phyloP scores from a whole-genome alignment of 2,329 filamentous ascomycete species.

The Clarireedia paspali region DNA sequence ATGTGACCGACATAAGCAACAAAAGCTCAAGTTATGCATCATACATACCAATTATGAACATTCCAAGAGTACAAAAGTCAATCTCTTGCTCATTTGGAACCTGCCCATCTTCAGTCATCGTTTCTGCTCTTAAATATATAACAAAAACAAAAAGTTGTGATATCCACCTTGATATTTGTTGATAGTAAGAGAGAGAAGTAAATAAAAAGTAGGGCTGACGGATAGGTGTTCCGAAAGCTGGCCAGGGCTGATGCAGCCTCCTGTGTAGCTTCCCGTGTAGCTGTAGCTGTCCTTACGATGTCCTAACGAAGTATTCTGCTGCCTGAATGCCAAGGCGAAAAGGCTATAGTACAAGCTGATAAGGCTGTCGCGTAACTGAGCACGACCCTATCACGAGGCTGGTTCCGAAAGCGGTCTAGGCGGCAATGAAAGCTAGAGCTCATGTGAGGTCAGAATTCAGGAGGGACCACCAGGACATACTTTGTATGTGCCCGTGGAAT shows the following conservation, averaged over 20 bases:
- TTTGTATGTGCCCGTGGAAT: background rate
- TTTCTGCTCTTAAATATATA: background rate
- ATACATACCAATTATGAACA: conserved; percentile 63
- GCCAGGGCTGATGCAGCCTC: background rate
- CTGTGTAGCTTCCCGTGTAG: background rate
- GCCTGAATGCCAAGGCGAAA: no score
- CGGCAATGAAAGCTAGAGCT: background rate
- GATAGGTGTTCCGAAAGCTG: background rate
- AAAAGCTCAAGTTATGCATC: background rate
- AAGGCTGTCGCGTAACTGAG: no score
- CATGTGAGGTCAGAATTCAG: background rate
- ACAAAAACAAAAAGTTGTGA: no score
- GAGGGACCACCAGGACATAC: background rate
- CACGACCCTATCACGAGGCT: no score
- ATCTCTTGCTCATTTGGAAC: conserved; percentile 35
- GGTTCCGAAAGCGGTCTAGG: no score
- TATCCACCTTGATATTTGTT: no score
- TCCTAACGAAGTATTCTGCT: no score
- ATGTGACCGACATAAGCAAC: background rate
- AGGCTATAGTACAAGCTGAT: no score
- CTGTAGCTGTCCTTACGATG: no score
- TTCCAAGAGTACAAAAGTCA: conserved; percentile 63
- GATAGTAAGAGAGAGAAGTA: background rate
- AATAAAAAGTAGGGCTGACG: background rate
- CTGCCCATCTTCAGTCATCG: conserved; percentile 16